phyloP scores from a whole-genome alignment of 768 basidiomycete genomes.

The Lactarius quietus region DNA sequence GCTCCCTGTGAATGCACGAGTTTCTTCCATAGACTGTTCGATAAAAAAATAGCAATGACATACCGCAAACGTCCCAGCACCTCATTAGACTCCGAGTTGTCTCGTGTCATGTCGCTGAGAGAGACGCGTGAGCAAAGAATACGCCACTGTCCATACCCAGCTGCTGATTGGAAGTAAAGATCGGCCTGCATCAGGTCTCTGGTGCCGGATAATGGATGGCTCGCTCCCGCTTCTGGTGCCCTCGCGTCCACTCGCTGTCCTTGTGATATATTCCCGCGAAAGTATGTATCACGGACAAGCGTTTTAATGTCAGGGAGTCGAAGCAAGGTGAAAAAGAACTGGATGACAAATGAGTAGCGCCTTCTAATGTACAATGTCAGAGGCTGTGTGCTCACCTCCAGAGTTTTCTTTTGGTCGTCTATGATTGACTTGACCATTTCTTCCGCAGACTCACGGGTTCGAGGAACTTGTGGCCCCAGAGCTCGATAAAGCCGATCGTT shows the following conservation, averaged over 20 bases:
- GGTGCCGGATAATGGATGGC: neutral
- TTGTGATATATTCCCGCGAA: conserved; percentile 12
- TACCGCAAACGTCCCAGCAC: conserved; percentile 15
- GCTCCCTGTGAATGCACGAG: conserved; percentile 7
- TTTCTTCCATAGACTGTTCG: neutral
- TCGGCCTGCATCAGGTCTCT: conserved; percentile 5
- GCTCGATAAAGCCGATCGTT: conserved; percentile 1
- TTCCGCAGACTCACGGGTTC: conserved; percentile 1
- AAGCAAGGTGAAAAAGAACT: conserved; percentile 2
- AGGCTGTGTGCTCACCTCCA: neutral
- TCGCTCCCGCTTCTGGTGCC: neutral
- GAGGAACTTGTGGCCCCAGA: conserved; percentile 7
- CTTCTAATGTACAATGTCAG: too few relatives aligned
- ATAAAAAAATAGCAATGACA: neutral
- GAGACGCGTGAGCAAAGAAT: conserved; percentile 1
- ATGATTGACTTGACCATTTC: neutral
- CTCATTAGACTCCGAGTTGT: neutral
- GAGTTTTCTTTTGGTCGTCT: neutral
- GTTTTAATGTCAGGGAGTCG: neutral
- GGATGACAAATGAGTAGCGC: neutral
- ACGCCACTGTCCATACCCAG: conserved; percentile 16
- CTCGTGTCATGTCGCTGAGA: conserved; percentile 1
- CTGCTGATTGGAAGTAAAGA: conserved; percentile 13
- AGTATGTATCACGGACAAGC: conserved; percentile 10
- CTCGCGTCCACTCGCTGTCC: neutral